Evolutionary conservation across 106 monocot species (phyloP).

Genomic region (Amphibolis antarctica): DNA sequence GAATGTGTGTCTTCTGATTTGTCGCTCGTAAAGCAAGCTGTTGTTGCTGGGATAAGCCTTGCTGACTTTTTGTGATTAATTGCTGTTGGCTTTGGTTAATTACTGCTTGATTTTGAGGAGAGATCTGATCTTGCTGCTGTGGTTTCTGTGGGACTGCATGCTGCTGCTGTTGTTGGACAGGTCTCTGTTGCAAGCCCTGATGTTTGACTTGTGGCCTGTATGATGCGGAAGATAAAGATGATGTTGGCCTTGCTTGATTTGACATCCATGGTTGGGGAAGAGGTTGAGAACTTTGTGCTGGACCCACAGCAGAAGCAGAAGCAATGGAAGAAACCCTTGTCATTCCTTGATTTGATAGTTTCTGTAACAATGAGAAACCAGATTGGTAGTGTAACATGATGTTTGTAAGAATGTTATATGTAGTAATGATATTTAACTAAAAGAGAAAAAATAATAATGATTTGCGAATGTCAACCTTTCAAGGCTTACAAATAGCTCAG

Average conservation of each 20-base stretch:
- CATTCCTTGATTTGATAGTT: constrained; percentile 38
- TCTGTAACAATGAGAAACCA: not conserved
- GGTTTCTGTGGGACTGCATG: constrained; percentile 19
- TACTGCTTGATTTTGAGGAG: not conserved
- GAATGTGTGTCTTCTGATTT: constrained; percentile 24
- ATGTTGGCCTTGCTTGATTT: constrained; percentile 35
- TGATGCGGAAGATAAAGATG: constrained; percentile 31
- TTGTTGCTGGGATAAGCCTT: constrained; percentile 25
- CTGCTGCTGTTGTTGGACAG: constrained; percentile 14
- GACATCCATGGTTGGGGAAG: constrained; percentile 42
- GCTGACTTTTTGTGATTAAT: constrained; percentile 24
- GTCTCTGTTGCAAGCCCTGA: constrained; percentile 41
- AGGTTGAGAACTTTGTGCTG: constrained; percentile 33
- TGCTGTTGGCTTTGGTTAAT: constrained; percentile 20
- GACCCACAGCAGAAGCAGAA: constrained; percentile 14
- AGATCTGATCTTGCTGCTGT: constrained; percentile 3
- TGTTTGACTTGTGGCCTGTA: constrained; percentile 44
- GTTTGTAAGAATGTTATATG: no score
- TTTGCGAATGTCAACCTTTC: no score
- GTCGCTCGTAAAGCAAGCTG: constrained; percentile 21
- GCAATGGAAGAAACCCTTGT: constrained; percentile 30
- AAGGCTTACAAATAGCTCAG: no score
- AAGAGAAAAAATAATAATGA: no score
- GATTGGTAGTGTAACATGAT: no score
- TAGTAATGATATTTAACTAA: no score